phyloP scores from a whole-genome alignment of 2,329 filamentous ascomycete species.

The Geosmithia putterillii region DNA sequence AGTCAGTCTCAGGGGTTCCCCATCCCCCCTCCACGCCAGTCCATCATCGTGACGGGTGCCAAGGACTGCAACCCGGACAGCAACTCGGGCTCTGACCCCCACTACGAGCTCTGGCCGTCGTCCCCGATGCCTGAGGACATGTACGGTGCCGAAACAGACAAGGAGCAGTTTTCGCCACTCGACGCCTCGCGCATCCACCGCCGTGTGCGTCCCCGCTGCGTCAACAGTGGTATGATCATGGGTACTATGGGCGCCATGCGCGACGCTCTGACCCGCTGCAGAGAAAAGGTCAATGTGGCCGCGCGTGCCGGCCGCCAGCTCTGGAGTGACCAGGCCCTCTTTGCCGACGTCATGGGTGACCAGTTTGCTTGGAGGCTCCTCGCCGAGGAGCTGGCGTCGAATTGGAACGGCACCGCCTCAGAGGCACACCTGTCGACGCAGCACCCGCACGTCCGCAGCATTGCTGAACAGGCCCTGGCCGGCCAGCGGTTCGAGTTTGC shows the following conservation, averaged over 20 bases:
- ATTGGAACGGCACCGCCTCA: conserved; percentile 17
- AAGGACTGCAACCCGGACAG: conserved; percentile 21
- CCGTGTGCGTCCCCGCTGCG: conserved; percentile 18
- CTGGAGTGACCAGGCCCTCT: conserved; percentile 24
- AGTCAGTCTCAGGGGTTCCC: conserved; percentile 10
- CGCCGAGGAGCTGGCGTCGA: conserved; percentile 11
- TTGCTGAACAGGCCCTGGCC: neutral
- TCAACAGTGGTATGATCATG: conserved; percentile 22
- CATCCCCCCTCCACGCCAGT: conserved; percentile 15
- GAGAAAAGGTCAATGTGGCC: conserved; percentile 14
- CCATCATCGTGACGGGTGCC: conserved; percentile 18
- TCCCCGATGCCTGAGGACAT: conserved; percentile 20
- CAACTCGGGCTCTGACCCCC: conserved; percentile 20
- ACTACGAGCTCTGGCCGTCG: conserved; percentile 21
- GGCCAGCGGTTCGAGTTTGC: conserved; percentile 22
- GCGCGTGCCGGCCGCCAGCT: conserved; percentile 17
- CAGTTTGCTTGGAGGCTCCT: conserved; percentile 23
- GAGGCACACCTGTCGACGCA: conserved; percentile 1
- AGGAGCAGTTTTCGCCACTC: conserved; percentile 9
- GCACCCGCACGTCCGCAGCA: neutral
- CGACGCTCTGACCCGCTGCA: conserved; percentile 11
- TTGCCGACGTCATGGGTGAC: conserved; percentile 24
- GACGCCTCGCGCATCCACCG: conserved; percentile 19
- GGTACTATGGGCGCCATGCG: conserved; percentile 17
- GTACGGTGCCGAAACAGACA: conserved; percentile 20